Evolutionary conservation across 2,329 filamentous ascomycete species (phyloP).

Genomic region (Fusarium oligoseptatum): DNA sequence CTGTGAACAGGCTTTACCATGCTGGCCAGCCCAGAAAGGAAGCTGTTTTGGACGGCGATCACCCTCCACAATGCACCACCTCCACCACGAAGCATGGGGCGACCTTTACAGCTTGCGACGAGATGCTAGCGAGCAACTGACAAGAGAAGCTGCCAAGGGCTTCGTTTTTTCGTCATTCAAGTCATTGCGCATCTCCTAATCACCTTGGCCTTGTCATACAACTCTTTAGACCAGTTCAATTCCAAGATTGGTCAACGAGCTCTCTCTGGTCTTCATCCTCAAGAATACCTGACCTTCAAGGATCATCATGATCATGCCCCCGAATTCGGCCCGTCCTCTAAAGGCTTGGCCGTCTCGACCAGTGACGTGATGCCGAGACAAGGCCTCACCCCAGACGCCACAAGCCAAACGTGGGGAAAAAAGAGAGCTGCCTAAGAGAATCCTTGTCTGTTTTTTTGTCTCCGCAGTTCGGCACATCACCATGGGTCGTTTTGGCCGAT

Average conservation of each 20-base stretch:
- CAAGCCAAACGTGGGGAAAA: constrained; percentile 36
- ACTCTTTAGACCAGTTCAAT: background rate
- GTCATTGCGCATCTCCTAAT: background rate
- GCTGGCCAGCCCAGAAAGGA: constrained; percentile 31
- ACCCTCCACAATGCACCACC: constrained; percentile 5
- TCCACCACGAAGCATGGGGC: constrained; percentile 3
- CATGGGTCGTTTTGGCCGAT: constrained; percentile 35
- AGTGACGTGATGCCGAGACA: constrained; percentile 33
- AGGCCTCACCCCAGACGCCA: constrained; percentile 34
- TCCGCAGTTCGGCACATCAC: constrained; percentile 39
- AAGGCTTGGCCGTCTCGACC: background rate
- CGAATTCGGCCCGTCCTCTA: constrained; percentile 12
- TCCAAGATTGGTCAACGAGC: background rate
- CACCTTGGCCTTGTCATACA: background rate
- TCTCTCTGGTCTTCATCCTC: background rate
- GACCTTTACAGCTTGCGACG: background rate
- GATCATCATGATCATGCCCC: constrained; percentile 9
- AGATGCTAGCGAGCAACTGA: background rate
- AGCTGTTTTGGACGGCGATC: constrained; percentile 29
- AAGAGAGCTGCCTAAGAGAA: constrained; percentile 1
- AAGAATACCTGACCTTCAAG: background rate
- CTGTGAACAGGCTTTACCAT: constrained; percentile 27
- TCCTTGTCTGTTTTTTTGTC: constrained; percentile 22
- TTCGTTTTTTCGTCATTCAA: background rate
- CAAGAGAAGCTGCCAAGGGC: background rate